These are phyloP conservation scores for Aeminium ludgeri DNA, from an alignment of 495 filamentous ascomycete genomes.

Conservation along the genomic window DNA sequence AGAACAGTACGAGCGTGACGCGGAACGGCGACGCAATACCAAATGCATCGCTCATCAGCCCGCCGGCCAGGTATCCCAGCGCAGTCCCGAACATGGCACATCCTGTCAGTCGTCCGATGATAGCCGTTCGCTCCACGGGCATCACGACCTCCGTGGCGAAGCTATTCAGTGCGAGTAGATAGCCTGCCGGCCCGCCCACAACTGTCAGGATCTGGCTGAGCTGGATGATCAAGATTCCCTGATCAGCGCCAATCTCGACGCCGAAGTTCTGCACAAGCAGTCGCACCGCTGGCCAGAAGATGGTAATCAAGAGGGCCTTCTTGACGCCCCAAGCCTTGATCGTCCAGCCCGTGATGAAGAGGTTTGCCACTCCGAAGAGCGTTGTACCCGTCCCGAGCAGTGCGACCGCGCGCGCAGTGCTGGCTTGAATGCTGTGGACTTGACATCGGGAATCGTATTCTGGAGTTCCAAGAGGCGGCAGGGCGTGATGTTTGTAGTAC, in stretches of 20 bases:
- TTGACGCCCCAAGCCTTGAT: constrained; percentile 40
- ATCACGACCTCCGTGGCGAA: constrained; percentile 34
- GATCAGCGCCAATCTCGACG: constrained; percentile 31
- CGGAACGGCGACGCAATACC: constrained; percentile 37
- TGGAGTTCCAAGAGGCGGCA: constrained; percentile 18
- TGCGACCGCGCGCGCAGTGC: constrained; percentile 35
- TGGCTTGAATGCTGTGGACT: constrained; percentile 34
- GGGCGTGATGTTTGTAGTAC: constrained; percentile 35
- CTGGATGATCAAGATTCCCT: constrained; percentile 40
- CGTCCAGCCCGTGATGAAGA: constrained; percentile 40
- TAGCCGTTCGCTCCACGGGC: constrained; percentile 32
- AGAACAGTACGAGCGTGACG: constrained; percentile 27
- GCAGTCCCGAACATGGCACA: constrained; percentile 39
- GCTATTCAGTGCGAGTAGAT: constrained; percentile 38
- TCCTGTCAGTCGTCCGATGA: constrained; percentile 37
- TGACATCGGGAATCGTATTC: constrained; percentile 24
- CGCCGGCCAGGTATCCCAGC: constrained; percentile 36
- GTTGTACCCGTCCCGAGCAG: constrained; percentile 32
- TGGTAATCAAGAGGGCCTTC: constrained; percentile 33
- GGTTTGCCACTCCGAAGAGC: constrained; percentile 33
- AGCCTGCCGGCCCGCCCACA: constrained; percentile 39
- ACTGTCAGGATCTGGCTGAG: constrained; percentile 38
- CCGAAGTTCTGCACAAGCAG: constrained; percentile 38
- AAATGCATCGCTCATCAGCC: constrained; percentile 34
- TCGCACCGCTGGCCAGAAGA: constrained; percentile 34